A percentile compares a stretch with the other conserved stretches of the same genome.
Conservation (phyloP, 345 rosid genomes). For the Viola odorata region DNA sequence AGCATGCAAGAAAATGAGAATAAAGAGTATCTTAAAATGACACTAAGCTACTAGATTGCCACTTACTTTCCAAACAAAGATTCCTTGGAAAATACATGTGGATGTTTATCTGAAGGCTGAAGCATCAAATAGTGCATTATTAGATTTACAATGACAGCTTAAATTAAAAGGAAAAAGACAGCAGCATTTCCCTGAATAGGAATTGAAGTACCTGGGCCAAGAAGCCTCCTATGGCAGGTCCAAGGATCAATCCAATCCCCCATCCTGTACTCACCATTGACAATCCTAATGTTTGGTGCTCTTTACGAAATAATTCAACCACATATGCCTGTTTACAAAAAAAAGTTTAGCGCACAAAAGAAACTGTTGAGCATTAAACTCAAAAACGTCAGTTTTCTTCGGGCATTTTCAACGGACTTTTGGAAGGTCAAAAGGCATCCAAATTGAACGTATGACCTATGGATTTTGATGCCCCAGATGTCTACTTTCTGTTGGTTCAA, state of each 20-base stretch:
- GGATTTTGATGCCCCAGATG: too few relatives aligned
- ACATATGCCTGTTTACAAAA: conserved; percentile 75
- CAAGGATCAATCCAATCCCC: conserved; percentile 94
- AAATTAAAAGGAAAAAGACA: not conserved
- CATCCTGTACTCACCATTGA: conserved; percentile 91
- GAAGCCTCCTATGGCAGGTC: conserved; percentile 93
- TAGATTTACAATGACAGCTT: not conserved
- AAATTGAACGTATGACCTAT: too few relatives aligned
- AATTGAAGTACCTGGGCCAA: conserved; percentile 87
- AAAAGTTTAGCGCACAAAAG: conserved; percentile 8
- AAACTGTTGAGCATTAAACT: not conserved
- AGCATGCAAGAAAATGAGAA: not conserved
- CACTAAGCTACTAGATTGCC: not conserved
- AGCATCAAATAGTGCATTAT: not conserved
- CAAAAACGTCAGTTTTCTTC: too few relatives aligned
- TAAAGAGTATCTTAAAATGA: not conserved
- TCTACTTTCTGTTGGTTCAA: too few relatives aligned
- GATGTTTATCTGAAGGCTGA: conserved; percentile 13
- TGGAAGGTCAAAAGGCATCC: too few relatives aligned
- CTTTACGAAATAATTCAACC: conserved; percentile 60
- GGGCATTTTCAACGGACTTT: too few relatives aligned
- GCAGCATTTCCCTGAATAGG: too few relatives aligned
- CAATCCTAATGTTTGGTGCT: conserved; percentile 75
- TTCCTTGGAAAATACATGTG: conserved; percentile 7
- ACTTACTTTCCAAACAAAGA: conserved; percentile 9